Base-by-base conservation (phyloP, 106 monocot species). In the Vanilla planifolia region DNA sequence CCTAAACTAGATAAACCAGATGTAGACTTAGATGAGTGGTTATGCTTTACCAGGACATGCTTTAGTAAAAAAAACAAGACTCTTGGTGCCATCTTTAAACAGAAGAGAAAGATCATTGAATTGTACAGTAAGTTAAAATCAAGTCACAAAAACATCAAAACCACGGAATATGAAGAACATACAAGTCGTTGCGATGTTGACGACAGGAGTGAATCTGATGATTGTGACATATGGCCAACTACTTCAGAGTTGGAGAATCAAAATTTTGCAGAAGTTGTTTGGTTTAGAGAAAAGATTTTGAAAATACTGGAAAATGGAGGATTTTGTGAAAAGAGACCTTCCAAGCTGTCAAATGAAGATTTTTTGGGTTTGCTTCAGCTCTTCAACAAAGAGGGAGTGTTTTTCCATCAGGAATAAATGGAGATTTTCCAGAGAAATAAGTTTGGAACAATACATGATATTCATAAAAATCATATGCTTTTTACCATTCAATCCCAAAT, bases 21-120 rank as follows among this genome's bases (percentile, higher is more conserved):
- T 3, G 76, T 91, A 27, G 68, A 91, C 68, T 21, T 91, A 16
- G 72, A 75, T 11, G 96, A 98, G 48, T 98, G 96, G 96, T 66
- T 77, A 74, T 84, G 80, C 37, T 85, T 98, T 64, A 88, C 87
- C 8, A 48, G 80, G 11, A 53, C 69, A 24, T 88, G 84, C 55
- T 98, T 91, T 44, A 56, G 74, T 28, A 84, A 81, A 61, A 98
- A 74, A 73, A 87, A 91, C 53, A 98, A 88, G 70, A 98, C 88
- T 10, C 76, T 91, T 6, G 87, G 87, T 26, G 84, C 87, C 47
- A 91, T 88, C 50, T 98, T 98, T 48, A 90, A 82, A 79, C 84
- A 96, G 61, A 90, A 98, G 73, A 84, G 67, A 77, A 85, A 68
- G 48, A 45, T 82, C 16, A 19, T 62, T 1, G 79, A 87, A 50